Conservation (phyloP, 805 yeast species). For the Saccharomyces jurei region DNA sequence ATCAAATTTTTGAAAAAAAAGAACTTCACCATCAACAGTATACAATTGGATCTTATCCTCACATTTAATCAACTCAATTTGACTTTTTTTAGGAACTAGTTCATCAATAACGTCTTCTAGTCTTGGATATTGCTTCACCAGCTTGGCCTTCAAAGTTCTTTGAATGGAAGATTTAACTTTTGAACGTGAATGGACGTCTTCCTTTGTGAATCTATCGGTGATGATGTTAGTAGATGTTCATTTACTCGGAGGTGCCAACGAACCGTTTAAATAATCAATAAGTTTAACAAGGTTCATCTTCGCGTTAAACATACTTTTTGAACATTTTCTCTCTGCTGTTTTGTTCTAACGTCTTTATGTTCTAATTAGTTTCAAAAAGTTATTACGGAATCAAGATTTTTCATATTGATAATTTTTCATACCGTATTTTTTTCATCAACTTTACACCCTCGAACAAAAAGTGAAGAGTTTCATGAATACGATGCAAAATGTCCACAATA, state of each 20-base stretch:
- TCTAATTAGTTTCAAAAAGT: neutral
- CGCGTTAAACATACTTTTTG: constrained; percentile 4
- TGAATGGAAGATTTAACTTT: constrained; percentile 93
- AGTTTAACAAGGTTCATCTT: neutral
- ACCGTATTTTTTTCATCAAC: neutral
- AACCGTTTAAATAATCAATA: neutral
- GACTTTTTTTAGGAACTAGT: constrained; percentile 81
- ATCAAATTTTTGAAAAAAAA: constrained; percentile 74
- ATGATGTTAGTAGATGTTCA: neutral
- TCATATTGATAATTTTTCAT: neutral
- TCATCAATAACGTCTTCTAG: constrained; percentile 72
- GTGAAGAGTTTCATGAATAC: neutral
- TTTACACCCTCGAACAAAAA: neutral
- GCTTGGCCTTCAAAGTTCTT: constrained; percentile 70
- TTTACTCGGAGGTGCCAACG: neutral
- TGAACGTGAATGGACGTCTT: constrained; percentile 82
- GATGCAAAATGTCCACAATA: neutral
- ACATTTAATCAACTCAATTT: constrained; percentile 72
- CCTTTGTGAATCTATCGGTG: constrained; percentile 54
- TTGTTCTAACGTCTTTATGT: neutral
- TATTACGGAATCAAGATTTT: neutral
- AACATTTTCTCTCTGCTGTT: constrained; percentile 1
- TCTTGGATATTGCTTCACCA: constrained; percentile 65
- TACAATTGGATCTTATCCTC: constrained; percentile 82
- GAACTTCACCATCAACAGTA: constrained; percentile 61